Evolutionary conservation across 768 basidiomycete genomes (phyloP).

Genomic region (Phlegmacium glaucopus): DNA sequence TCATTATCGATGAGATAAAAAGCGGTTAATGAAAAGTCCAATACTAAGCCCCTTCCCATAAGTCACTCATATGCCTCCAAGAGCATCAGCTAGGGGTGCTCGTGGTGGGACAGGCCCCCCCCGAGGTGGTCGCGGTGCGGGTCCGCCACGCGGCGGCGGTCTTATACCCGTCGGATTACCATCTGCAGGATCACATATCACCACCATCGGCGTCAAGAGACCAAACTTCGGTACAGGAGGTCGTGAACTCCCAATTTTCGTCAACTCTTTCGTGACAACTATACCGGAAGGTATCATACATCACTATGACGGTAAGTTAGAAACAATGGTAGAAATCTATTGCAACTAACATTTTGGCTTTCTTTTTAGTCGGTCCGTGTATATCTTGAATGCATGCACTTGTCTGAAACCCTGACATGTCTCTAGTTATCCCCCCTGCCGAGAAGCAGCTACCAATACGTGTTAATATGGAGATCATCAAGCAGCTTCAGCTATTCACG

Average conservation of each 20-base stretch:
- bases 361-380: conserved; percentile 43
- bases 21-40: neutral
- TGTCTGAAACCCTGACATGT: neutral
- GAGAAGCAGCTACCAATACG: conserved; percentile 67
- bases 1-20: neutral
- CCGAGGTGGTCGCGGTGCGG: conserved; percentile 33
- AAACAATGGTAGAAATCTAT: conserved; percentile 1
- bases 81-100: conserved; percentile 25
- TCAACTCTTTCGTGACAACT: conserved; percentile 63
- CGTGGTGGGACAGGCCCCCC: conserved; percentile 24
- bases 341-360: conserved; percentile 4
- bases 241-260: conserved; percentile 31
- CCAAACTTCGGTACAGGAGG: conserved; percentile 62
- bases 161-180: conserved; percentile 22
- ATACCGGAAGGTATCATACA: conserved; percentile 64
- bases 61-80: conserved; percentile 36
- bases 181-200: conserved; percentile 33
- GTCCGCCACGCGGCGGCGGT: conserved; percentile 21
- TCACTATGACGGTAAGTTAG: conserved; percentile 72
- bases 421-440: conserved; percentile 57
- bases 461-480: conserved; percentile 70
- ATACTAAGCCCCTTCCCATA: too few relatives aligned
- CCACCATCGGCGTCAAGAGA: conserved; percentile 66
- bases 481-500: conserved; percentile 51
- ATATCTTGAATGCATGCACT: neutral